These are phyloP conservation scores for Gentiana dahurica DNA, from an alignment of 257 asterid species.

Conservation along the genomic window DNA sequence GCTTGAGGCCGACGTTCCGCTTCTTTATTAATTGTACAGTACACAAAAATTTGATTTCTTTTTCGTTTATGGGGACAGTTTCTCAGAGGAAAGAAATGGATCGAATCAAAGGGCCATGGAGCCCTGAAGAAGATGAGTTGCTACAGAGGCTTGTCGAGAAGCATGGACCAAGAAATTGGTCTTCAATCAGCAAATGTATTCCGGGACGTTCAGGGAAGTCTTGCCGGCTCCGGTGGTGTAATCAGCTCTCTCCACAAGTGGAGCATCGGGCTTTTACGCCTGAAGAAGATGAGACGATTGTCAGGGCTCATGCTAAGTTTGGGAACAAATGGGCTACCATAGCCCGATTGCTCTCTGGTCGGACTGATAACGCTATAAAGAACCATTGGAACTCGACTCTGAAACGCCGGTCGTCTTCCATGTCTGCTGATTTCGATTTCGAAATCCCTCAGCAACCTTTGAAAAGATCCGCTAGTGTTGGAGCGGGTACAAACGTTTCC, in stretches of 20 bases:
- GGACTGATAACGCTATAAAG: constrained; percentile 78
- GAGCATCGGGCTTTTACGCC: constrained; percentile 60
- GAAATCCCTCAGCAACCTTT: constrained; percentile 46
- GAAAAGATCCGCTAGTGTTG: constrained; percentile 64
- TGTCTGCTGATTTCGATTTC: constrained; percentile 58
- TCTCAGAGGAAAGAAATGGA: constrained; percentile 34
- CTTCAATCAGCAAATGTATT: constrained; percentile 61
- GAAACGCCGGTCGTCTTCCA: constrained; percentile 58
- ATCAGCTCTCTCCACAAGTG: constrained; percentile 82
- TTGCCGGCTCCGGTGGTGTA: constrained; percentile 79
- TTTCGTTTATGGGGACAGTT: constrained; percentile 27
- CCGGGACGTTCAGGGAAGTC: constrained; percentile 76
- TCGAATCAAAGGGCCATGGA: constrained; percentile 89
- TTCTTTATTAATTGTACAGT: constrained; percentile 27
- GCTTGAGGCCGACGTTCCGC: constrained; percentile 36
- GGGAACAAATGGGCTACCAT: constrained; percentile 83
- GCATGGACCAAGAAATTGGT: constrained; percentile 83
- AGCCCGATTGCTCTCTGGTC: constrained; percentile 58
- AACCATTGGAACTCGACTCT: constrained; percentile 89
- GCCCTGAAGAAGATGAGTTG: constrained; percentile 67
- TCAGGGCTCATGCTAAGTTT: constrained; percentile 57
- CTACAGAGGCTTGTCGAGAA: constrained; percentile 46
- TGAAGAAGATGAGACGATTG: constrained; percentile 56
- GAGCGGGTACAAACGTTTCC: constrained; percentile 33
- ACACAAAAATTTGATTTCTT: background rate